Base-by-base conservation (phyloP, 352 stramenopile species). In the Globisporangium carolinianum region DNA sequence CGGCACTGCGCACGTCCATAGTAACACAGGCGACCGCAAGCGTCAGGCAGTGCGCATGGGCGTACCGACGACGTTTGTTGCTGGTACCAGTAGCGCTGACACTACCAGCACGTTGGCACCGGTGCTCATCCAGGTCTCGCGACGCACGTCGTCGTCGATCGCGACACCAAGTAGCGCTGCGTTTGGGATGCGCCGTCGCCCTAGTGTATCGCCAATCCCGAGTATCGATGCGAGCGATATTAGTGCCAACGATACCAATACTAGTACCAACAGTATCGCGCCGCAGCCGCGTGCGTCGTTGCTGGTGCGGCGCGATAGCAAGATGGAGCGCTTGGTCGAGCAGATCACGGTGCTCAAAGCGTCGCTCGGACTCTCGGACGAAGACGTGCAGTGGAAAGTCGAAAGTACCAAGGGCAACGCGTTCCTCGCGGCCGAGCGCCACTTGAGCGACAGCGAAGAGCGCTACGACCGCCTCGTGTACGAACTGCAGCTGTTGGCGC, bases 361-460 rank as follows among this genome's bases (percentile, higher is more conserved):
- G 12, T 77, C 74, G 15, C 65, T 91, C 4, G 82, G 82, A 4
- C 70, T 91, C 17, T 86, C 76, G 8, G 82, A 91, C 11, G 82
- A 91, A 66, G 82, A 91, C 17, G 67, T 91, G 36, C 69, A 85
- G 48, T 92, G 79, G 82, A 87, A 87, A 58, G 75, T 92, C 35
- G 79, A 92, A 51, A 88, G 76, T 51, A 61, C 79, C 17, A 85
- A 87, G 49, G 77, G 77, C 2, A 91, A 92, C 47, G 79, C 78
- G 12, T 92, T 83, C 62, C 55, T 87, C 2, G 73, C 77, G 18
- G 79, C 79, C 1, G 80, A 89, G 57, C 60, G 62, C 0, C 75
- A 85, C 37, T 56, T 89, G 17, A 57, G 53, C 46, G 68, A 73
- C 11, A 74, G 76, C 24, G 82, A 92, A 48, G 82, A 89, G 59